phyloP scores from a whole-genome alignment of 1,284 basidiomycete genomes.

The Tremellales sp. region DNA sequence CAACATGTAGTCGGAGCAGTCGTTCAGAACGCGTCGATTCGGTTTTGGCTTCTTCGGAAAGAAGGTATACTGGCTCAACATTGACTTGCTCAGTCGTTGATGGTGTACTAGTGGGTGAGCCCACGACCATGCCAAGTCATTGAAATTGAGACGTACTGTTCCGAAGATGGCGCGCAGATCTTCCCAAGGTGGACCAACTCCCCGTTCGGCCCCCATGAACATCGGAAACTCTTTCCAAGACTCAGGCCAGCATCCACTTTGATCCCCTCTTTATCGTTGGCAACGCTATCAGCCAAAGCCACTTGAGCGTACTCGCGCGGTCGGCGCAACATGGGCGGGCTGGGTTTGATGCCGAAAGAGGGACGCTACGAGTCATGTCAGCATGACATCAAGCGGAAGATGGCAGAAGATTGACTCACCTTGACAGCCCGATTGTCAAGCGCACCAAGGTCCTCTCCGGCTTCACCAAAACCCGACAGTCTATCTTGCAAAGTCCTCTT shows the following conservation, averaged over 20 bases:
- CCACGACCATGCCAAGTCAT: slow-evolving; percentile 20
- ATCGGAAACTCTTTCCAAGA: slow-evolving; percentile 82
- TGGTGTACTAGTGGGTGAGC: slow-evolving; percentile 19
- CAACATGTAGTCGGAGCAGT: slow-evolving; percentile 74
- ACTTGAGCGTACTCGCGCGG: slow-evolving; percentile 41
- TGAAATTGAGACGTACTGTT: slow-evolving; percentile 29
- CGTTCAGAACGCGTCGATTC: slow-evolving; percentile 56
- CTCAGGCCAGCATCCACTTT: slow-evolving; percentile 76
- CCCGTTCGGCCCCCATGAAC: slow-evolving; percentile 83
- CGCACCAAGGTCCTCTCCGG: slow-evolving; percentile 69
- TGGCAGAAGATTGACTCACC: slow-evolving; percentile 54
- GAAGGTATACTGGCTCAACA: slow-evolving; percentile 27
- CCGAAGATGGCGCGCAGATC: slow-evolving; percentile 56
- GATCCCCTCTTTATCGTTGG: slow-evolving; percentile 59
- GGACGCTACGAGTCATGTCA: slow-evolving; percentile 55
- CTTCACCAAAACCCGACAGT: slow-evolving; percentile 54
- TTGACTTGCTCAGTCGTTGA: slow-evolving; percentile 23
- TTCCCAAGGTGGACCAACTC: slow-evolving; percentile 70
- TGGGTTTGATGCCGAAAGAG: slow-evolving; percentile 69
- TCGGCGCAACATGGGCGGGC: slow-evolving; percentile 58
- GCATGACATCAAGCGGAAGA: not conserved
- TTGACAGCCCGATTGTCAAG: slow-evolving; percentile 59
- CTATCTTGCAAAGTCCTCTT: slow-evolving; percentile 12
- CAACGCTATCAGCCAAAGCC: slow-evolving; percentile 27
- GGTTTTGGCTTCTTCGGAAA: slow-evolving; percentile 38